phyloP scores from a whole-genome alignment of 2,329 filamentous ascomycete genomes.

The Aspergillus aculeatinus region DNA sequence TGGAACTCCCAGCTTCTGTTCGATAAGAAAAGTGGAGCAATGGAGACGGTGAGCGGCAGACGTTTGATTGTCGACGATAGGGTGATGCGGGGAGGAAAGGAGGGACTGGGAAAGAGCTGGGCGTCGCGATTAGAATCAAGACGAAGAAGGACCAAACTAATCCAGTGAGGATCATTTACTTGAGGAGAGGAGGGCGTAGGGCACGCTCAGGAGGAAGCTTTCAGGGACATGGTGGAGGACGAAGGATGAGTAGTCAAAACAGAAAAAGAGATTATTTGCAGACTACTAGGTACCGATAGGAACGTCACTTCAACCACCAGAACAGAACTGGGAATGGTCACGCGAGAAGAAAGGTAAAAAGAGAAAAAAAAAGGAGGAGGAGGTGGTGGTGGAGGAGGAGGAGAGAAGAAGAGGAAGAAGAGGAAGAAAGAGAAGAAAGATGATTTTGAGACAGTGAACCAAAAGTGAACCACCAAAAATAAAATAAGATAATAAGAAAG shows the following conservation, averaged over 20 bases:
- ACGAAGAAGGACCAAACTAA: background rate
- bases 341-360: slow-evolving; percentile 2
- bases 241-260: background rate
- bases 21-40: background rate
- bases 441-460: background rate
- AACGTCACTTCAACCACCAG: too few species aligned
- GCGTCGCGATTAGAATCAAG: background rate
- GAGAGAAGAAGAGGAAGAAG: background rate
- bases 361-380: slow-evolving; percentile 3
- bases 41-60: background rate
- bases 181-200: background rate
- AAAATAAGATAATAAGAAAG: background rate
- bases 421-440: background rate
- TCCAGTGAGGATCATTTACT: background rate
- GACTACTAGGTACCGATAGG: background rate
- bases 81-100: background rate
- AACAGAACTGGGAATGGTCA: background rate
- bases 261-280: background rate
- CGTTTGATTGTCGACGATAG: background rate
- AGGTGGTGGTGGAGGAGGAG: background rate
- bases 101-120: background rate
- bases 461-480: background rate
- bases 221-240: background rate
- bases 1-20: background rate
- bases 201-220: background rate